Percentiles rank a stretch among this genome's conserved stretches.
Evolutionary conservation across 345 rosid genomes (phyloP).

Genomic region (Clarkia xantiana): DNA sequence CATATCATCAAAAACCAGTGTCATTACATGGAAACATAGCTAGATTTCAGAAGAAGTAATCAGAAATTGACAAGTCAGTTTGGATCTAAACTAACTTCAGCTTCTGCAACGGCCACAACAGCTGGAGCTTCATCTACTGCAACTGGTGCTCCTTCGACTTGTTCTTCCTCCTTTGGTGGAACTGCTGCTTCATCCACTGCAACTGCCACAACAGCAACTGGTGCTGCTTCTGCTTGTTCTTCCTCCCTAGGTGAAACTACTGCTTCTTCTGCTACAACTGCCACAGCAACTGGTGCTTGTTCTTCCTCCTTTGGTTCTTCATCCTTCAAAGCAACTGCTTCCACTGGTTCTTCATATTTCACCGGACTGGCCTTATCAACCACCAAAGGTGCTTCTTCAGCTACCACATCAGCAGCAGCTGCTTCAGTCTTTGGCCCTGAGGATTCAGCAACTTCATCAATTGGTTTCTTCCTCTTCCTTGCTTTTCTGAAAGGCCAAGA

Average conservation of each 20-base stretch:
- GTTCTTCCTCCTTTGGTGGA: neutral
- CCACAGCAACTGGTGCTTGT: conserved; percentile 3
- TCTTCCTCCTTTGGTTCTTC: neutral
- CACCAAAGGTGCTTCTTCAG: neutral
- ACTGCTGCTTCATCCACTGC: conserved; percentile 7
- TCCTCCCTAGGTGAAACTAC: conserved; percentile 21
- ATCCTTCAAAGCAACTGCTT: too few species aligned
- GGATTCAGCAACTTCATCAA: conserved; percentile 12
- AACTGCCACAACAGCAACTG: conserved; percentile 10
- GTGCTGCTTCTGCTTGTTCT: conserved; percentile 6
- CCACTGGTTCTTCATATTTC: neutral
- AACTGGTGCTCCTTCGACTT: conserved; percentile 14
- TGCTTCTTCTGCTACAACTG: conserved; percentile 11
- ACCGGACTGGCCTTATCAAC: neutral
- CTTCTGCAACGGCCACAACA: conserved; percentile 16
- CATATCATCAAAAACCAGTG: neutral
- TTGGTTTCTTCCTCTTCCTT: conserved; percentile 48
- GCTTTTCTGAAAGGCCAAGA: conserved; percentile 60
- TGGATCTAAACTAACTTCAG: conserved; percentile 12
- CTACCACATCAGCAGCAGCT: conserved; percentile 10
- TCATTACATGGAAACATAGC: conserved; percentile 2
- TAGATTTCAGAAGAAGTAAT: neutral
- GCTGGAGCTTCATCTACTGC: neutral
- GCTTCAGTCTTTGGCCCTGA: conserved; percentile 15
- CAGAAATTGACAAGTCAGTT: too few species aligned